Percentiles rank a stretch among this genome's conserved stretches.
These are phyloP conservation scores for Nidularia pulvinata DNA, from an alignment of 768 basidiomycete genomes.

Conservation along the genomic window DNA sequence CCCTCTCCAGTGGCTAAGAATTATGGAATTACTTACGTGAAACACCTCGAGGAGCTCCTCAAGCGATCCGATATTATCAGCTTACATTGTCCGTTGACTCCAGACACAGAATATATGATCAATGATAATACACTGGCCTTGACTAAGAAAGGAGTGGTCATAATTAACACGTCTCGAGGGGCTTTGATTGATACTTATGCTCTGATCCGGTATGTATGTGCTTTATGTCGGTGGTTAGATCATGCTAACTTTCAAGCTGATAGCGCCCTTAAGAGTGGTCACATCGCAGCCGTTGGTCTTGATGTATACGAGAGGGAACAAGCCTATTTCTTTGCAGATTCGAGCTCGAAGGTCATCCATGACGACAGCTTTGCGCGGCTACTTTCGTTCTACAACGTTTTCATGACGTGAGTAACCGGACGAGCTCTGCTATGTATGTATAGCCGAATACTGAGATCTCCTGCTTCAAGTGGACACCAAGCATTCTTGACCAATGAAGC, in stretches of 20 bases:
- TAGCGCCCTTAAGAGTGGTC: constrained; percentile 35
- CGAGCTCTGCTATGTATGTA: too few species aligned
- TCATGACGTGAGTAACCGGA: constrained; percentile 29
- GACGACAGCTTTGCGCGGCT: constrained; percentile 43
- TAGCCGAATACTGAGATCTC: neutral
- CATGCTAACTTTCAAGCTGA: neutral
- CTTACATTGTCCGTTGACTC: constrained; percentile 37
- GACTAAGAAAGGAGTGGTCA: constrained; percentile 37
- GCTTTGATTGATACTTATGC: constrained; percentile 39
- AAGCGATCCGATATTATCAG: constrained; percentile 36
- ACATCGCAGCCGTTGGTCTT: constrained; percentile 38
- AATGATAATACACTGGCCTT: constrained; percentile 31
- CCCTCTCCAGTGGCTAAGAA: constrained; percentile 27
- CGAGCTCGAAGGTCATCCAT: constrained; percentile 39
- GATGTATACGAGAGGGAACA: constrained; percentile 42
- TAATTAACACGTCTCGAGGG: constrained; percentile 43
- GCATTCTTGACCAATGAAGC: constrained; percentile 41
- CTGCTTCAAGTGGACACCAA: constrained; percentile 33
- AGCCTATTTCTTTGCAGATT: constrained; percentile 40
- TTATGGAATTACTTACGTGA: constrained; percentile 34
- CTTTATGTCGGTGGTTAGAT: neutral
- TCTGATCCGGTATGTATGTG: constrained; percentile 31
- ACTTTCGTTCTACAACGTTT: constrained; percentile 44
- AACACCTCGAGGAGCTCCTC: constrained; percentile 31
- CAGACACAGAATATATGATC: constrained; percentile 36